Evolutionary conservation across 2,329 filamentous ascomycete species (phyloP).

Genomic region (Aspergillus sp.): DNA sequence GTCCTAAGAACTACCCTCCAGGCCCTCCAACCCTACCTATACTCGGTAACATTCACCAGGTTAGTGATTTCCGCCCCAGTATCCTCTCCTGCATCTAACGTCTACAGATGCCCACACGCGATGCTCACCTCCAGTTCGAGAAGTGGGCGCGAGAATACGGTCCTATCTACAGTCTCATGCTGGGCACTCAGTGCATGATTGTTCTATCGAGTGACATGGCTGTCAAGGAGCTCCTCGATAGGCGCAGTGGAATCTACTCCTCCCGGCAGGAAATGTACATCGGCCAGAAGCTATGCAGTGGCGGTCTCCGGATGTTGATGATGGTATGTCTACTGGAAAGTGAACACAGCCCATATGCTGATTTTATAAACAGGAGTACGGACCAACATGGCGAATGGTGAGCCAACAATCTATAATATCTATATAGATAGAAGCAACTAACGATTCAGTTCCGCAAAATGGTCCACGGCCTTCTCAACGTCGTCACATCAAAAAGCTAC

Average conservation of each 20-base stretch:
- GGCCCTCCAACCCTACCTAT: neutral
- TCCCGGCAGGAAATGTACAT: constrained; percentile 49
- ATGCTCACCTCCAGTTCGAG: neutral
- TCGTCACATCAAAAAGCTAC: constrained; percentile 49
- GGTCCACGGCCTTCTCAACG: constrained; percentile 50
- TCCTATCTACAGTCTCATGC: constrained; percentile 52
- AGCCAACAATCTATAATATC: neutral
- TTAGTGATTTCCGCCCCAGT: neutral
- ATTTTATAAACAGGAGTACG: neutral
- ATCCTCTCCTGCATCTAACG: neutral
- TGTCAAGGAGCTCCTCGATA: constrained; percentile 55
- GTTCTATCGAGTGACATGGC: constrained; percentile 48
- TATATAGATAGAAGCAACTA: neutral
- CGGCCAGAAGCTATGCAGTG: constrained; percentile 36
- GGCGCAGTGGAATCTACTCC: constrained; percentile 52
- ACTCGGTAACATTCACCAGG: neutral
- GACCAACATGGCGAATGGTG: constrained; percentile 1
- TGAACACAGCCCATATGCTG: neutral
- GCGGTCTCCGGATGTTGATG: constrained; percentile 29
- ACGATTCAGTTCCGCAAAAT: constrained; percentile 29
- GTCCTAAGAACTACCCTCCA: neutral
- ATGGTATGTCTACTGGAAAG: constrained; percentile 22
- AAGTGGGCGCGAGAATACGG: constrained; percentile 54
- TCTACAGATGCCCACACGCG: neutral
- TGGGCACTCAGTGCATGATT: constrained; percentile 50